Evolutionary conservation across 163 green algal species (phyloP).

Genomic region (Coccomyxa subellipsoidea): DNA sequence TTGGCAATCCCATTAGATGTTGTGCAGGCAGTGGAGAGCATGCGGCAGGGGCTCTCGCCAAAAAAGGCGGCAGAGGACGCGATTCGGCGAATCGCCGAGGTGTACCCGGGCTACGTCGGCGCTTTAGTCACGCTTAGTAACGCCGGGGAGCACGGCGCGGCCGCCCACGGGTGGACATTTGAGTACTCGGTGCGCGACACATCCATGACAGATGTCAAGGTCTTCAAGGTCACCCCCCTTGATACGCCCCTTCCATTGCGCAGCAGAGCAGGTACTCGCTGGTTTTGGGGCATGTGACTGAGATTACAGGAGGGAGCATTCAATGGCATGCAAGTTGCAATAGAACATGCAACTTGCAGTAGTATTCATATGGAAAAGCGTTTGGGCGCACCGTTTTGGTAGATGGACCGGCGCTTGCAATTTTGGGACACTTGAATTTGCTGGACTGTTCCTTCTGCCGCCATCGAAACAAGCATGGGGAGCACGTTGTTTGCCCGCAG

Average conservation of each 20-base stretch:
- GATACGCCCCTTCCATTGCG: background rate
- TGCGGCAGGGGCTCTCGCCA: slow-evolving; percentile 51
- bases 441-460: background rate
- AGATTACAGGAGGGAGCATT: too few relatives aligned
- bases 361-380: too few relatives aligned
- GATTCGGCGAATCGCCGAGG: slow-evolving; percentile 38
- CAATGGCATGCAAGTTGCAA: too few relatives aligned
- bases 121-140: slow-evolving; percentile 46
- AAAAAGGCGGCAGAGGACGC: slow-evolving; percentile 47
- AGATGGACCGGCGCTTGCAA: background rate
- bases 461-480: too few relatives aligned
- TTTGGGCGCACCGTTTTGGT: too few relatives aligned
- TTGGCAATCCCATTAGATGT: background rate
- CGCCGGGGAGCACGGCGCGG: slow-evolving; percentile 35
- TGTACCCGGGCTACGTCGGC: slow-evolving; percentile 43
- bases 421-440: background rate
- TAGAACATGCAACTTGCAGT: too few relatives aligned
- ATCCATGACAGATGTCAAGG: background rate
- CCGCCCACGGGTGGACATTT: slow-evolving; percentile 37
- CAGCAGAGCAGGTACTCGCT: background rate
- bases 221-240: background rate
- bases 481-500: background rate
- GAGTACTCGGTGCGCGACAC: background rate
- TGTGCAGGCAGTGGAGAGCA: slow-evolving; percentile 53
- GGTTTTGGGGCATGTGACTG: background rate